Evolutionary conservation across 1,139 yeast species (phyloP).

Genomic region (Candida tetrigidarum): DNA sequence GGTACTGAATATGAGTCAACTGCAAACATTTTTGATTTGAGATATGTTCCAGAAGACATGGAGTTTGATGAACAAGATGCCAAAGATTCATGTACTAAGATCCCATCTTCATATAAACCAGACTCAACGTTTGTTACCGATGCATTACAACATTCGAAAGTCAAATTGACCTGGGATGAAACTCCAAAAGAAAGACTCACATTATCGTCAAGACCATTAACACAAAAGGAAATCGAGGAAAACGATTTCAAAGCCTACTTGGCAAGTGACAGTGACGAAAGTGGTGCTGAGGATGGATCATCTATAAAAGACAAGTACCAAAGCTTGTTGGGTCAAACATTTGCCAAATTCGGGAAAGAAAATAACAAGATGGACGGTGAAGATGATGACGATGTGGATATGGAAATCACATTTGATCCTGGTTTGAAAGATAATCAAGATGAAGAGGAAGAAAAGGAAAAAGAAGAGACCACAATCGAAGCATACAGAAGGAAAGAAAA

Average conservation of each 20-base stretch:
- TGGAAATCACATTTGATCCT: constrained; percentile 96
- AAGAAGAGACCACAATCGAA: constrained; percentile 79
- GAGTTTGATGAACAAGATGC: constrained; percentile 75
- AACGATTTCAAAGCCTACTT: constrained; percentile 96
- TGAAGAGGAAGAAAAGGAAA: constrained; percentile 34
- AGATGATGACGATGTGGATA: constrained; percentile 77
- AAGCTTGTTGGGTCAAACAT: constrained; percentile 56
- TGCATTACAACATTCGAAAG: constrained; percentile 92
- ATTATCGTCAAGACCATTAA: constrained; percentile 77
- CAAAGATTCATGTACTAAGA: constrained; percentile 68
- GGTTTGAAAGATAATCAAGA: constrained; percentile 61
- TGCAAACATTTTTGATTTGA: constrained; percentile 89
- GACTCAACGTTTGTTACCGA: constrained; percentile 79
- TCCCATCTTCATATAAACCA: constrained; percentile 87
- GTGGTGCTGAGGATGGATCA: constrained; percentile 44
- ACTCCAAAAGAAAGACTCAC: constrained; percentile 92
- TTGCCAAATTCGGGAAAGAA: constrained; percentile 35
- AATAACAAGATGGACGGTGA: too few relatives aligned
- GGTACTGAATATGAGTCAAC: constrained; percentile 97
- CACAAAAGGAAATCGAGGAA: constrained; percentile 90
- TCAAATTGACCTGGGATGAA: constrained; percentile 96
- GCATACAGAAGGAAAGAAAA: constrained; percentile 87
- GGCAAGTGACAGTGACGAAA: constrained; percentile 80
- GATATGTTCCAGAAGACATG: constrained; percentile 94
- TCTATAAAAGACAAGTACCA: constrained; percentile 65